Evolutionary conservation across 2,329 filamentous ascomycete genomes (phyloP).

Genomic region (Aureobasidium melanogenum): DNA sequence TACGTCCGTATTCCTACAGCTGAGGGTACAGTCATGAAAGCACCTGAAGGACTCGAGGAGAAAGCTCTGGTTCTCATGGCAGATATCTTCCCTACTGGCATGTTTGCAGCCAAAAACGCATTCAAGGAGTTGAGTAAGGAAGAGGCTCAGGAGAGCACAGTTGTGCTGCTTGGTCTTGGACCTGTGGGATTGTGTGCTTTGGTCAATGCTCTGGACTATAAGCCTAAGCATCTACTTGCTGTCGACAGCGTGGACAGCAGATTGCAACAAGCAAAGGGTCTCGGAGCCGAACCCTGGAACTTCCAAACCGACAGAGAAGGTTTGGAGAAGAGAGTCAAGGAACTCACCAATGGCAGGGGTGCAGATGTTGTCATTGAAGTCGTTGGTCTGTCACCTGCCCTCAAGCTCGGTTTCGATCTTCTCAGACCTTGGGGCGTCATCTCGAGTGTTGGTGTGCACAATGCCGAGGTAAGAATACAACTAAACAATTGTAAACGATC

Average conservation of each 20-base stretch:
- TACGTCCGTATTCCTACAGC: conserved; percentile 67
- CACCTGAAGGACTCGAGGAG: conserved; percentile 62
- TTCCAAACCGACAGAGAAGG: conserved; percentile 59
- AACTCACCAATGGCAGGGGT: conserved; percentile 68
- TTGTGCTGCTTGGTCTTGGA: conserved; percentile 77
- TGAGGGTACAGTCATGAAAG: conserved; percentile 69
- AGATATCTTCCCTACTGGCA: conserved; percentile 80
- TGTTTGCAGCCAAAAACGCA: conserved; percentile 72
- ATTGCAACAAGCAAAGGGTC: conserved; percentile 56
- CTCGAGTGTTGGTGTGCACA: conserved; percentile 41
- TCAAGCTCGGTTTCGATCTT: conserved; percentile 40
- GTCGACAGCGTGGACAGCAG: conserved; percentile 52
- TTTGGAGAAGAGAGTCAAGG: conserved; percentile 60
- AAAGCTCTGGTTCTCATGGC: conserved; percentile 78
- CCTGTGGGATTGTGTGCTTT: conserved; percentile 73
- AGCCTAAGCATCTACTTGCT: conserved; percentile 67
- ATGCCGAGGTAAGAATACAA: conserved; percentile 29
- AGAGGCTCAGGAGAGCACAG: conserved; percentile 56
- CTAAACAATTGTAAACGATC: conserved; percentile 8
- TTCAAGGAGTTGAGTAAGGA: conserved; percentile 54
- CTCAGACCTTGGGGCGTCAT: conserved; percentile 42
- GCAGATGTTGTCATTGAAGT: conserved; percentile 69
- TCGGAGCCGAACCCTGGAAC: conserved; percentile 67
- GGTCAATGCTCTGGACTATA: conserved; percentile 65
- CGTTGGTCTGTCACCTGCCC: conserved; percentile 39